These are phyloP conservation scores for Stenogyne calaminthoides DNA, from an alignment of 305 asterid species.

Conservation along the genomic window DNA sequence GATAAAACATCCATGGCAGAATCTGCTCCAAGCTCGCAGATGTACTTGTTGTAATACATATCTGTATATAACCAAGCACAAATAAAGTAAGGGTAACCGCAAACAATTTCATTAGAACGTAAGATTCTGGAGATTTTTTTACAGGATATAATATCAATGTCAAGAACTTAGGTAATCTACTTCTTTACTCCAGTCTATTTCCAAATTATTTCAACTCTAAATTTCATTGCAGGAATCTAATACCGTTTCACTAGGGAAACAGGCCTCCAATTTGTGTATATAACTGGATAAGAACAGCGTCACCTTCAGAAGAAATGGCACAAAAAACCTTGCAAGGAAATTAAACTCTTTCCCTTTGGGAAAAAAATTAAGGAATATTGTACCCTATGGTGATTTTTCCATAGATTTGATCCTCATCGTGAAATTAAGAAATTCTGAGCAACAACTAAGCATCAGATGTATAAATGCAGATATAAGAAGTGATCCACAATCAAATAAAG, in stretches of 20 bases:
- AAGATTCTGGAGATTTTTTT: not conserved
- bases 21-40: slow-evolving; percentile 81
- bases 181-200: not conserved
- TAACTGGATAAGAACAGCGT: slow-evolving; percentile 12
- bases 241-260: not conserved
- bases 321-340: not conserved
- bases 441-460: slow-evolving; percentile 20
- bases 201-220: slow-evolving; percentile 14
- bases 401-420: slow-evolving; percentile 17
- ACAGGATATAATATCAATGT: slow-evolving; percentile 5
- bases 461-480: slow-evolving; percentile 23
- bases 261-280: not conserved
- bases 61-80: slow-evolving; percentile 40
- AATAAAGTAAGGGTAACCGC: slow-evolving; percentile 8
- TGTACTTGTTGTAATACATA: slow-evolving; percentile 72
- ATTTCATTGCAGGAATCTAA: slow-evolving; percentile 1
- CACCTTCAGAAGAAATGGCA: slow-evolving; percentile 16
- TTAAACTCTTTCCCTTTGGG: not conserved
- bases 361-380: not conserved
- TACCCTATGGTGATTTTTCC: not conserved
- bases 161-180: slow-evolving; percentile 16
- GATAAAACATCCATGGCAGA: slow-evolving; percentile 78
- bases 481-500: slow-evolving; percentile 13
- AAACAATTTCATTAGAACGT: not conserved
- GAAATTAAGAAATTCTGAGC: slow-evolving; percentile 3